phyloP scores from a whole-genome alignment of 75 land plant genomes.

The Sequoia sempervirens region DNA sequence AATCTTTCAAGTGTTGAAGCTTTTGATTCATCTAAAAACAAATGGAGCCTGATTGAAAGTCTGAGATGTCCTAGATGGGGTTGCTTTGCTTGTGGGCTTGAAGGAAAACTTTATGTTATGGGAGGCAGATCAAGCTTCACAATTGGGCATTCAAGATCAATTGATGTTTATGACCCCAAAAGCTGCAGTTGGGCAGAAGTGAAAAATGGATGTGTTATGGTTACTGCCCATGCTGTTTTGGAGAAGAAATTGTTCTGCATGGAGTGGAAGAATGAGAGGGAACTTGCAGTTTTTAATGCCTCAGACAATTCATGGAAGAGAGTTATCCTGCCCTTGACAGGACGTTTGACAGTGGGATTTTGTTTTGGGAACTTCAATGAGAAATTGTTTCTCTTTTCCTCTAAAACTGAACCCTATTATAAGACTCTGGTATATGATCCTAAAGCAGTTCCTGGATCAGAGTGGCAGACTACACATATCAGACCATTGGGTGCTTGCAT shows the following conservation, averaged over 20 bases:
- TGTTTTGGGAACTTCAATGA: constrained; percentile 48
- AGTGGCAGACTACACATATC: constrained; percentile 54
- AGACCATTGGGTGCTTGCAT: constrained; percentile 60
- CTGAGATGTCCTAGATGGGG: constrained; percentile 62
- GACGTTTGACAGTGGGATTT: constrained; percentile 50
- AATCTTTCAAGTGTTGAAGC: constrained; percentile 44
- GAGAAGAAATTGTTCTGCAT: constrained; percentile 61
- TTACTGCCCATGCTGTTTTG: constrained; percentile 57
- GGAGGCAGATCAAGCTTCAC: constrained; percentile 53
- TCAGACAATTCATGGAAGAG: constrained; percentile 53
- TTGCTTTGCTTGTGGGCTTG: constrained; percentile 58
- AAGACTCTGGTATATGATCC: constrained; percentile 58
- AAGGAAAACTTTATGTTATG: constrained; percentile 38
- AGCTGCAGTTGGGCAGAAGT: constrained; percentile 39
- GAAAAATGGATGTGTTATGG: constrained; percentile 66
- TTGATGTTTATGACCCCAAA: constrained; percentile 54
- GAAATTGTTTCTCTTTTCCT: constrained; percentile 28
- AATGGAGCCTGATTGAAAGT: constrained; percentile 48
- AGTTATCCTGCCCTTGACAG: constrained; percentile 54
- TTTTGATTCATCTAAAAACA: constrained; percentile 44
- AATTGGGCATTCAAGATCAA: constrained; percentile 56
- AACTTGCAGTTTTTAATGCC: constrained; percentile 48
- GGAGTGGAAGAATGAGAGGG: constrained; percentile 79
- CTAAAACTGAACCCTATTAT: constrained; percentile 36
- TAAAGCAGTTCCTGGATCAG: constrained; percentile 40